Conservation (phyloP, 139 green algal species). For the Volvox reticuliferus region DNA sequence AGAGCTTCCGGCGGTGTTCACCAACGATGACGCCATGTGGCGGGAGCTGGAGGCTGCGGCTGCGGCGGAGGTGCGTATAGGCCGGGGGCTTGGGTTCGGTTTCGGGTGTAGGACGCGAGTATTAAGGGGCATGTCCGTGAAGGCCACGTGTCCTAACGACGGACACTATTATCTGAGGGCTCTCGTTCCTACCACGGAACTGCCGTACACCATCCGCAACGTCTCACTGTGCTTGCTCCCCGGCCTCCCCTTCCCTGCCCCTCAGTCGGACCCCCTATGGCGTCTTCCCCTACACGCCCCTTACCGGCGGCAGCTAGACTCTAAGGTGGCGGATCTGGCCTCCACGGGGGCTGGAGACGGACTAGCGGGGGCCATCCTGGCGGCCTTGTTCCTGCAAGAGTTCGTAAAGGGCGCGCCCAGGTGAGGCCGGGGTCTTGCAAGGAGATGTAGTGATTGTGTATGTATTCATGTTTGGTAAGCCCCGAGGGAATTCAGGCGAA, state of each 20-base stretch:
- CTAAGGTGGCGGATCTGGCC: conserved; percentile 68
- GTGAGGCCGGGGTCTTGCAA: not conserved
- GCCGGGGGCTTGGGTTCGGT: not conserved
- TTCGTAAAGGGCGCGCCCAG: conserved; percentile 58
- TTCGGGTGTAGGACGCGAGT: too few relatives aligned
- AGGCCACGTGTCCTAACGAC: too few relatives aligned
- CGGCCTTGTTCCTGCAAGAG: conserved; percentile 72
- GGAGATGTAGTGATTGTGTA: too few relatives aligned
- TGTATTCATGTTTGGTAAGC: too few relatives aligned
- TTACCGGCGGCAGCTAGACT: conserved; percentile 69
- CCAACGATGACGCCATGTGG: conserved; percentile 60
- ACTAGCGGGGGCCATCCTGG: conserved; percentile 66
- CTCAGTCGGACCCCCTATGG: conserved; percentile 75
- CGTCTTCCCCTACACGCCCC: conserved; percentile 70
- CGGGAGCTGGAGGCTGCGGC: conserved; percentile 55
- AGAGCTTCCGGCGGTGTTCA: conserved; percentile 77
- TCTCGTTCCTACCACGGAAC: too few relatives aligned
- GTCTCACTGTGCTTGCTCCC: too few relatives aligned
- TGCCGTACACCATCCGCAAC: too few relatives aligned
- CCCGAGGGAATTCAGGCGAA: too few relatives aligned
- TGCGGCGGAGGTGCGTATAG: conserved; percentile 48
- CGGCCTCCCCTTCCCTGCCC: not conserved
- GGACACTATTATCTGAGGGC: too few relatives aligned
- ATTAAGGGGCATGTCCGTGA: too few relatives aligned
- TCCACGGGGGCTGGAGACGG: conserved; percentile 45